Percentiles rank a stretch among this genome's conserved stretches.
phyloP scores from a whole-genome alignment of 306 rosid species.

The Corylus heterophylla region DNA sequence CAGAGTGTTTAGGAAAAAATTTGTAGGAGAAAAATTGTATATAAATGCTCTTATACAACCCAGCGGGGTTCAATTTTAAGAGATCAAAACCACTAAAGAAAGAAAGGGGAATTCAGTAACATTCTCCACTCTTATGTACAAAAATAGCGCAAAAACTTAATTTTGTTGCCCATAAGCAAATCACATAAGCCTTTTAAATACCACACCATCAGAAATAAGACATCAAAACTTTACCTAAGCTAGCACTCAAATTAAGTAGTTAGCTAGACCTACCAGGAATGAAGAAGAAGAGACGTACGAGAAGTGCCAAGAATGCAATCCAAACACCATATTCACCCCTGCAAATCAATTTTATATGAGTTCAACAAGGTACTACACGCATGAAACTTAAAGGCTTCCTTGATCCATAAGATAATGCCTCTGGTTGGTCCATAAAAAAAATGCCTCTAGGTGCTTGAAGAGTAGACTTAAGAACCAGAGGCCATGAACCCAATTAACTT shows the following conservation, averaged over 20 bases:
- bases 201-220: neutral
- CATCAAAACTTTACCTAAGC: neutral
- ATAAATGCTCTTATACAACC: neutral
- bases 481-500: neutral
- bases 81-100: neutral
- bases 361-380: conserved; percentile 11
- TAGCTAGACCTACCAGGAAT: conserved; percentile 57
- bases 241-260: neutral
- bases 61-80: neutral
- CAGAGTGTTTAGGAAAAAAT: neutral
- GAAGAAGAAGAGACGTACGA: conserved; percentile 75
- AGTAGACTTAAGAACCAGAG: conserved; percentile 1
- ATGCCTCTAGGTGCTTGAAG: neutral
- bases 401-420: neutral
- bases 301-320: conserved; percentile 82
- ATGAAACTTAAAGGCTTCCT: neutral
- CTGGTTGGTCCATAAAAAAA: neutral
- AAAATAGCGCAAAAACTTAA: neutral
- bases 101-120: neutral
- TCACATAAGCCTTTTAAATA: neutral
- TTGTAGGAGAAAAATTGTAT: neutral
- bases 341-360: conserved; percentile 35
- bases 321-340: conserved; percentile 91
- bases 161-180: neutral
- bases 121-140: neutral